phyloP scores from a whole-genome alignment of 192 early-diverging fungal species.

The Coemansia sp. region DNA sequence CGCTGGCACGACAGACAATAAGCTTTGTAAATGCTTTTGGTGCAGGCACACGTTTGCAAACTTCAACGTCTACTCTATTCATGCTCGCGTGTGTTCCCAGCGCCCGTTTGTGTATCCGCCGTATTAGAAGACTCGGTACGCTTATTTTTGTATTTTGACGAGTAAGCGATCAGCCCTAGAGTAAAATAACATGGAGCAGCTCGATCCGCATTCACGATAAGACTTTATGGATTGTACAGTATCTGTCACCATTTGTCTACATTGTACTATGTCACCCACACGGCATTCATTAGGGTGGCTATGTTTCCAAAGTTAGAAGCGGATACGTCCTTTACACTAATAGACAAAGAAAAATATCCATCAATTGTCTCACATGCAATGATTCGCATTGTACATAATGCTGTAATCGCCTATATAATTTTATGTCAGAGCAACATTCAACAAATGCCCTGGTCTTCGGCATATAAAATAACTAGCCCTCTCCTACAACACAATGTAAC shows the following conservation, averaged over 20 bases:
- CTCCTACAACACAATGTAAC: too few relatives aligned
- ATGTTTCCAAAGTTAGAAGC: not conserved
- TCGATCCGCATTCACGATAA: too few relatives aligned
- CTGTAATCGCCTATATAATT: too few relatives aligned
- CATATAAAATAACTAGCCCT: too few relatives aligned
- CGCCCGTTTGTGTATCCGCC: conserved; percentile 39
- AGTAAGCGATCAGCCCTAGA: not conserved
- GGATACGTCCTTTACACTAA: not conserved
- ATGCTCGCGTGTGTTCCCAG: conserved; percentile 25
- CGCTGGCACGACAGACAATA: not conserved
- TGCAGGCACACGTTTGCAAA: conserved; percentile 19
- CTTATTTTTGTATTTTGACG: not conserved
- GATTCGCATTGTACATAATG: too few relatives aligned
- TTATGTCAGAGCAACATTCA: too few relatives aligned
- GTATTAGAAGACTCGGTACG: not conserved
- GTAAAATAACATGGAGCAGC: too few relatives aligned
- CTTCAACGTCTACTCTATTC: conserved; percentile 20
- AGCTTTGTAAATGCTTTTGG: conserved; percentile 40
- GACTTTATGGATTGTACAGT: too few relatives aligned
- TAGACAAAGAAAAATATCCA: not conserved
- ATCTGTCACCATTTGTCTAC: not conserved
- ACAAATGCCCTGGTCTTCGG: too few relatives aligned
- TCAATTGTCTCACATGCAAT: not conserved
- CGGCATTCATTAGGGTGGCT: too few relatives aligned
- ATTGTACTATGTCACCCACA: too few relatives aligned